phyloP scores from a whole-genome alignment of 306 rosid genomes.

The Sicyos baderoa region DNA sequence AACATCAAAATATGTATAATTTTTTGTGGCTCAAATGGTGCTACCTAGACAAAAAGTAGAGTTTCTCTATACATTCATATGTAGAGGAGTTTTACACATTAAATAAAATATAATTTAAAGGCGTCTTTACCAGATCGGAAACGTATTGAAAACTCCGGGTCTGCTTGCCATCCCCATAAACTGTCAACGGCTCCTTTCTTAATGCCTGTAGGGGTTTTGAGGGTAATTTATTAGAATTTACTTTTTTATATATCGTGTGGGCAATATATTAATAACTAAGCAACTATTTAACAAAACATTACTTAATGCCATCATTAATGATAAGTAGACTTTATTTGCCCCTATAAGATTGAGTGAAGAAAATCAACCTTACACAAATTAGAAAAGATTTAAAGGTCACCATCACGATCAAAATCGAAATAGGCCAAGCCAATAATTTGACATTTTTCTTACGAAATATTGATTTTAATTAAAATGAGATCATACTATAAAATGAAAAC shows the following conservation, averaged over 20 bases:
- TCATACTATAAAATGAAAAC: not conserved
- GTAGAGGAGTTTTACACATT: too few relatives aligned
- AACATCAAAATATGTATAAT: too few relatives aligned
- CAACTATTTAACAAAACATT: not conserved
- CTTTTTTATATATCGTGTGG: not conserved
- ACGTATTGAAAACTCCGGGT: slow-evolving; percentile 94
- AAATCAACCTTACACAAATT: not conserved
- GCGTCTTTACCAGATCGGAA: slow-evolving; percentile 70
- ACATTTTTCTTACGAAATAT: not conserved
- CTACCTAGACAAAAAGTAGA: too few relatives aligned
- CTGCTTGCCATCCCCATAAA: slow-evolving; percentile 90
- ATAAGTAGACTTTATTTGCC: not conserved
- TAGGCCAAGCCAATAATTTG: not conserved
- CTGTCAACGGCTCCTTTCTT: slow-evolving; percentile 91
- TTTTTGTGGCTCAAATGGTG: too few relatives aligned
- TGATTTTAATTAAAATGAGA: not conserved
- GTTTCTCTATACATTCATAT: too few relatives aligned
- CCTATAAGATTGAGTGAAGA: not conserved
- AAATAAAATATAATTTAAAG: too few relatives aligned
- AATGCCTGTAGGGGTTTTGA: slow-evolving; percentile 41
- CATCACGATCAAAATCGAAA: not conserved
- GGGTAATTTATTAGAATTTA: not conserved
- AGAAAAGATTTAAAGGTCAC: not conserved
- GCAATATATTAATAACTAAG: not conserved
- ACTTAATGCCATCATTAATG: not conserved